Conservation (phyloP, 2,329 filamentous ascomycete genomes). For the Talaromyces sp. region DNA sequence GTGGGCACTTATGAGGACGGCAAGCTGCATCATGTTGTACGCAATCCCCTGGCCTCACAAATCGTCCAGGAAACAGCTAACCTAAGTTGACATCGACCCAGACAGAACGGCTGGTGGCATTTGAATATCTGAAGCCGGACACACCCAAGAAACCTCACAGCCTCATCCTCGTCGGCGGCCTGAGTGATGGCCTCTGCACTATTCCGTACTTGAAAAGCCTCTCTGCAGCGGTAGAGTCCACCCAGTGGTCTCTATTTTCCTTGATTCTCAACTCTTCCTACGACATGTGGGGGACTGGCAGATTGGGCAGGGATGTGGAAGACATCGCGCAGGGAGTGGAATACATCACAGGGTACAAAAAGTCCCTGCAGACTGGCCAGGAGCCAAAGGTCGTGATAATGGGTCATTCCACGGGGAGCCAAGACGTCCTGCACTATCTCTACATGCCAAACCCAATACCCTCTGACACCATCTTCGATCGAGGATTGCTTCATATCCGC, state of each 20-base stretch:
- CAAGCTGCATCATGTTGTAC: conserved; percentile 9
- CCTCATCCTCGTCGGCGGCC: conserved; percentile 54
- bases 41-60: background rate
- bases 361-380: conserved; percentile 7
- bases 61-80: background rate
- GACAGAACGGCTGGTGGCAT: conserved; percentile 34
- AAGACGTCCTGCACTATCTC: conserved; percentile 63
- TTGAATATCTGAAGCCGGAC: conserved; percentile 30
- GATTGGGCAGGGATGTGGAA: conserved; percentile 48
- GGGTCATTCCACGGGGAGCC: conserved; percentile 65
- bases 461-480: conserved; percentile 20
- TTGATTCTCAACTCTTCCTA: conserved; percentile 49
- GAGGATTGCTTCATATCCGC: conserved; percentile 25
- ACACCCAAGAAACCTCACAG: conserved; percentile 36
- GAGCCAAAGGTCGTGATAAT: conserved; percentile 56
- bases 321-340: conserved; percentile 48
- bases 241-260: conserved; percentile 49
- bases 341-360: conserved; percentile 42
- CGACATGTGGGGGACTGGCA: conserved; percentile 49
- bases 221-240: conserved; percentile 41
- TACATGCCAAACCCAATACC: conserved; percentile 36
- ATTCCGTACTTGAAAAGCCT: conserved; percentile 50
- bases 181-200: conserved; percentile 52
- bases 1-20: conserved; percentile 7
- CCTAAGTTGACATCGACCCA: conserved; percentile 13